These are phyloP conservation scores for Chrysoporthe cubensis DNA, from an alignment of 2,329 filamentous ascomycete genomes.

Conservation along the genomic window DNA sequence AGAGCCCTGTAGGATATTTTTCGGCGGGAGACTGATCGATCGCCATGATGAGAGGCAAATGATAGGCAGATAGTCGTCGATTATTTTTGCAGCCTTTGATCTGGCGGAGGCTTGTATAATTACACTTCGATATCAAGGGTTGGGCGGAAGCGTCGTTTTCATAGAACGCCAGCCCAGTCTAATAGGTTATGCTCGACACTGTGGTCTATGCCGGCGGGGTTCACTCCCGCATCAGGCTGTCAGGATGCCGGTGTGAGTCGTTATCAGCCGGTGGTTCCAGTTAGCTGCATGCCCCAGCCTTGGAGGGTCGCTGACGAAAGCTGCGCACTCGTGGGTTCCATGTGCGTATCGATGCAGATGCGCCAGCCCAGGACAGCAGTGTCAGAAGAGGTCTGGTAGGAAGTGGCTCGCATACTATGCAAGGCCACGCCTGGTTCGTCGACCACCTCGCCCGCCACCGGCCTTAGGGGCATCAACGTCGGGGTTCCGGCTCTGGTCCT, in stretches of 20 bases:
- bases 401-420: constrained; percentile 12
- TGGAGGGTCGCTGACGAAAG: not conserved
- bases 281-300: not conserved
- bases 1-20: constrained; percentile 38
- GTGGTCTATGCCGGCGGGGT: not conserved
- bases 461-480: not conserved
- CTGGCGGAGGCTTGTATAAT: not conserved
- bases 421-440: not conserved
- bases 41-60: not conserved
- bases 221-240: no score
- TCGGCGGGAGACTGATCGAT: not conserved
- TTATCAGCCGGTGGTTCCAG: constrained; percentile 4
- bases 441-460: not conserved
- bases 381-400: not conserved
- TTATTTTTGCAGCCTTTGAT: not conserved
- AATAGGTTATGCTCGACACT: not conserved
- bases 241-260: not conserved
- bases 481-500: not conserved
- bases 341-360: not conserved
- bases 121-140: not conserved
- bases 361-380: not conserved
- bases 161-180: not conserved
- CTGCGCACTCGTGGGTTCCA: constrained; percentile 2
- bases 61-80: not conserved
- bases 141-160: not conserved